Conservation (phyloP, 2,329 filamentous ascomycete genomes). For the Plenodomus tracheiphilus region DNA sequence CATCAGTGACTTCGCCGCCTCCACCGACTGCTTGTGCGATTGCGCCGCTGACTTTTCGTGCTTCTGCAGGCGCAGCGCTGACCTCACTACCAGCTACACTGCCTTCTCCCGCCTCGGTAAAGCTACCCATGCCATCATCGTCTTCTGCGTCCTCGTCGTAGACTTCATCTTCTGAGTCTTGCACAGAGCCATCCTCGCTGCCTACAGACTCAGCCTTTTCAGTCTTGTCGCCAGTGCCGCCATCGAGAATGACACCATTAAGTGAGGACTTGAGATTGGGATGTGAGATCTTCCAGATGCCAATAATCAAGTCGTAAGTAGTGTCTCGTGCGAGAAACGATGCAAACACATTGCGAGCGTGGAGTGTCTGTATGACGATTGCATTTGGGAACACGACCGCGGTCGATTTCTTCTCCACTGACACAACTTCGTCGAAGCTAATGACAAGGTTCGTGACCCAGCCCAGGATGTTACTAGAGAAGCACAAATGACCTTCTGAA, state of each 20-base stretch:
- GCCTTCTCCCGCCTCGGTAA: constrained; percentile 58
- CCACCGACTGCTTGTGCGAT: constrained; percentile 46
- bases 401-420: constrained; percentile 95
- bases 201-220: constrained; percentile 73
- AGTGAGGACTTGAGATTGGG: constrained; percentile 87
- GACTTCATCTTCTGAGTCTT: constrained; percentile 74
- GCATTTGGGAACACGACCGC: constrained; percentile 96
- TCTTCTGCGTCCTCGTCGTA: constrained; percentile 81
- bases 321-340: constrained; percentile 93
- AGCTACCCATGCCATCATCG: constrained; percentile 68
- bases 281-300: constrained; percentile 97
- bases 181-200: constrained; percentile 54
- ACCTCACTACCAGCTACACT: constrained; percentile 60
- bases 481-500: constrained; percentile 95
- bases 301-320: constrained; percentile 95
- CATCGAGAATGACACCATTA: constrained; percentile 82
- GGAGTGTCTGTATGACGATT: constrained; percentile 92
- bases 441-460: constrained; percentile 98
- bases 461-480: constrained; percentile 97
- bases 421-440: constrained; percentile 96
- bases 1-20: constrained; percentile 30
- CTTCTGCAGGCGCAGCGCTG: constrained; percentile 55
- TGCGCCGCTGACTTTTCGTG: constrained; percentile 70
- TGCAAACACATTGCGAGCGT: constrained; percentile 93
- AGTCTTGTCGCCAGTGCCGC: constrained; percentile 82